Base-by-base conservation (phyloP, 2,329 filamentous ascomycete species). In the Aspergillus transmontanensis region DNA sequence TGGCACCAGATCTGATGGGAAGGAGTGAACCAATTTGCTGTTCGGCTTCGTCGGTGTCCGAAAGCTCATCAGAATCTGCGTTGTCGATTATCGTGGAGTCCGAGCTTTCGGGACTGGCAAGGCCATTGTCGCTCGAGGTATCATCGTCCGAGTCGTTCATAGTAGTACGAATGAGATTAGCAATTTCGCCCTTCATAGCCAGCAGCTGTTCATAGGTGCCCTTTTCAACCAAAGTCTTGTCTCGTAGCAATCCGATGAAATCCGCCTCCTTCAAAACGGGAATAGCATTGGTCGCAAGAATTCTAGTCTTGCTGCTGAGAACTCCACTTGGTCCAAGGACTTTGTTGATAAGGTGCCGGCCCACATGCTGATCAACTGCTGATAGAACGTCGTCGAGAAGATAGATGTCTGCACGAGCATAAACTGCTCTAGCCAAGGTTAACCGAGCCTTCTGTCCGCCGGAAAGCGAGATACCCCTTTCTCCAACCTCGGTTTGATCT, bases 301-400 rank as follows among this genome's bases (percentile, higher is more conserved):
- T 91, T 68, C 94, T 89, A 7, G 94, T 97, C 80, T 98, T 98
- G 45, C 90, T 87, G 58, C 84, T 86, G 28, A 99, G 85, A 7
- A 99, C 83, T 68, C 95, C 95, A 65, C 89, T 90, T 5, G 90
- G 85, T 14, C 95, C 95, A 41, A 99, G 87, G 0, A 99, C 95
- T 66, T 95, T 92, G 75, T 98, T 91, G 72, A 97, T 97, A 62
- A 99, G 86, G 79, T 99, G 95, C 67, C 92, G 87, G 57, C 95
- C 95, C 63, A 99, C 95, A 74, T 99, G 95, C 68, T 96, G 94
- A 79, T 99, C 95, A n/a, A 99, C 95, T 0, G 96, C 95, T 19
- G 94, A 98, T 12, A 99, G 84, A 65, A 94, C 91, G 75, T 99
- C 95, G 70, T 99, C 95, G 12, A 99, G 84, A 14, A 99, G 84